These are phyloP conservation scores for Leishmania aethiopica DNA, from an alignment of 208 protist species.

Conservation along the genomic window DNA sequence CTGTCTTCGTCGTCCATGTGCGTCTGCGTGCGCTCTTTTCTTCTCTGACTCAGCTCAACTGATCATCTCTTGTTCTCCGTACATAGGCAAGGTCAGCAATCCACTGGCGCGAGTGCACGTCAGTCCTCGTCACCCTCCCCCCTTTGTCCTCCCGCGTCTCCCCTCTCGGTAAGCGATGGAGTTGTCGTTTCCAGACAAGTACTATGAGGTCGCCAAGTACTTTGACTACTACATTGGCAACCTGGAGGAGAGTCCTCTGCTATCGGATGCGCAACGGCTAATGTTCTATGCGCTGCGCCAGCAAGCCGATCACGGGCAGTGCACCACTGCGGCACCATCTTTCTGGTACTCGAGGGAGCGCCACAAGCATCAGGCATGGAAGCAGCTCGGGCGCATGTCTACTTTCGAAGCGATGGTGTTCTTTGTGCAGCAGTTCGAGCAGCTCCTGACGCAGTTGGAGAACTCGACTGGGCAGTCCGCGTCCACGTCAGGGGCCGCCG, in stretches of 20 bases:
- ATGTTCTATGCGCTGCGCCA: constrained; percentile 79
- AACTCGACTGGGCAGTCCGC: neutral
- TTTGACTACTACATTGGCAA: constrained; percentile 68
- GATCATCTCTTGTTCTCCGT: neutral
- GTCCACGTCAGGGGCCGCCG: neutral
- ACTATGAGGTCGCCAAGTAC: constrained; percentile 51
- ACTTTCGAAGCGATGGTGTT: constrained; percentile 87
- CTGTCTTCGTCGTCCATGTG: neutral
- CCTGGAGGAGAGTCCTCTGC: constrained; percentile 40
- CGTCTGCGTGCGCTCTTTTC: neutral
- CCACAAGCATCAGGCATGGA: constrained; percentile 79
- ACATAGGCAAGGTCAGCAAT: neutral
- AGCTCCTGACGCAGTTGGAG: constrained; percentile 27
- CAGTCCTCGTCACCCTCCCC: neutral
- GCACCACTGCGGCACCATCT: constrained; percentile 54
- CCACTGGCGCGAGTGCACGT: neutral
- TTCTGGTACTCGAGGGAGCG: constrained; percentile 68
- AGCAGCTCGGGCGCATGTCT: constrained; percentile 60
- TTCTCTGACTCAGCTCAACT: neutral
- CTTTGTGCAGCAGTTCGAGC: constrained; percentile 67
- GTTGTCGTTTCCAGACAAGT: constrained; percentile 72
- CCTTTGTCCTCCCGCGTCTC: neutral
- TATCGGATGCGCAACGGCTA: constrained; percentile 64
- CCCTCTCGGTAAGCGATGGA: constrained; percentile 37
- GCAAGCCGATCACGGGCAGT: constrained; percentile 73